A percentile compares a stretch with the other conserved stretches of the same genome.
Conservation (phyloP, 345 rosid species). For the Boechera stricta region DNA sequence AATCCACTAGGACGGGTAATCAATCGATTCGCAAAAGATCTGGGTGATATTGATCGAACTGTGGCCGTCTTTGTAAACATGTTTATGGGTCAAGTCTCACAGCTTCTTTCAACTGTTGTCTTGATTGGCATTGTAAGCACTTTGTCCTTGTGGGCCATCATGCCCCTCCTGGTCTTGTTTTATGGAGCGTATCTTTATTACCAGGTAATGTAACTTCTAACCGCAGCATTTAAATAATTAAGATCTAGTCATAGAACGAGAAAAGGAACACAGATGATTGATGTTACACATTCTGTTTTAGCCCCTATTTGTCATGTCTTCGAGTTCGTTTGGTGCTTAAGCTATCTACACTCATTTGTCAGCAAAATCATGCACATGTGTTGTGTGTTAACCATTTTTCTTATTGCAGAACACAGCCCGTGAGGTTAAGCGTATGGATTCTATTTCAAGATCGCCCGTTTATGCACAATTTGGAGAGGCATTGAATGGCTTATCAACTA, state of each 20-base stretch:
- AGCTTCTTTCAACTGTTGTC: constrained; percentile 93
- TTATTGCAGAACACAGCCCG: constrained; percentile 82
- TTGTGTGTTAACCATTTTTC: constrained; percentile 18
- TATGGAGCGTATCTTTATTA: constrained; percentile 91
- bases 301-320: background rate
- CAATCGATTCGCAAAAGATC: constrained; percentile 97
- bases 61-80: constrained; percentile 79
- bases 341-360: constrained; percentile 6
- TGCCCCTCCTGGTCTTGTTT: constrained; percentile 94
- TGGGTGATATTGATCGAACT: constrained; percentile 92
- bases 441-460: constrained; percentile 91
- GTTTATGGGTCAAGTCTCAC: constrained; percentile 85
- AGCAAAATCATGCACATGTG: background rate
- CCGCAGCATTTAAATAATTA: background rate
- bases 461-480: constrained; percentile 99
- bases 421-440: constrained; percentile 98
- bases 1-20: constrained; percentile 95
- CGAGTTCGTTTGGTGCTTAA: background rate
- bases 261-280: background rate
- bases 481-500: constrained; percentile 83
- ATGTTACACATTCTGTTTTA: constrained; percentile 4
- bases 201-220: constrained; percentile 50
- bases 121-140: constrained; percentile 98
- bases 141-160: constrained; percentile 95
- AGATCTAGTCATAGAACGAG: background rate